A percentile compares a stretch with the other conserved stretches of the same genome.
Conservation (phyloP, 169 alveolate species). For the Cardiosporidium cionae region DNA sequence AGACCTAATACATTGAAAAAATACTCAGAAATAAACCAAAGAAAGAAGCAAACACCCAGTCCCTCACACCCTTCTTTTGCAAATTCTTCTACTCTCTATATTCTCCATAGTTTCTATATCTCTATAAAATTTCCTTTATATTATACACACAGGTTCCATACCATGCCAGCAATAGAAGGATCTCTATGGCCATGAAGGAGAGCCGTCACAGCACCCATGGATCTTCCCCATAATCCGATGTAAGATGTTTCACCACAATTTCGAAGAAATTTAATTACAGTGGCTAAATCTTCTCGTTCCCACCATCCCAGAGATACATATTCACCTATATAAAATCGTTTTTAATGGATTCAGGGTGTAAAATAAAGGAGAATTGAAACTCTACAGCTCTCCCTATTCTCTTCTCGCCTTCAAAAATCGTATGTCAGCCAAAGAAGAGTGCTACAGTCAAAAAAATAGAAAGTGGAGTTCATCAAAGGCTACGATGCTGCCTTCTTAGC, state of each 20-base stretch:
- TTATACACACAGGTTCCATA: neutral
- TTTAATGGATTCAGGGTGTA: too few species aligned
- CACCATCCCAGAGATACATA: slow-evolving; percentile 77
- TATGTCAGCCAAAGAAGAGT: too few species aligned
- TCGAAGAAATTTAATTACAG: slow-evolving; percentile 68
- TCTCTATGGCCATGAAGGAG: slow-evolving; percentile 74
- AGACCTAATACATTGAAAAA: slow-evolving; percentile 15
- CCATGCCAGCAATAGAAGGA: slow-evolving; percentile 79
- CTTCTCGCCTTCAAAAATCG: too few species aligned
- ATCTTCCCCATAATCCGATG: slow-evolving; percentile 86
- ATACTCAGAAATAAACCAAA: neutral
- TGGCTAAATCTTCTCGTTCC: slow-evolving; percentile 74
- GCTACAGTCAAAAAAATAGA: too few species aligned
- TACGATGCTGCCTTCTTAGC: too few species aligned
- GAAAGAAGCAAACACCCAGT: neutral
- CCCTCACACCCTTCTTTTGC: neutral
- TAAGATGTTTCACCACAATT: slow-evolving; percentile 58
- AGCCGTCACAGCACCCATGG: slow-evolving; percentile 92
- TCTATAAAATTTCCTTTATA: neutral
- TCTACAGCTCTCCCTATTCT: too few species aligned
- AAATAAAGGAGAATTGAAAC: too few species aligned
- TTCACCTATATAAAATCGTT: too few species aligned
- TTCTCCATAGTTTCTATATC: neutral
- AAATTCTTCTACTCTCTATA: neutral
- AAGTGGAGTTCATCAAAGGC: too few species aligned